These are phyloP conservation scores for Tetramitus jugosus DNA, from an alignment of 208 protist genomes.

Conservation along the genomic window DNA sequence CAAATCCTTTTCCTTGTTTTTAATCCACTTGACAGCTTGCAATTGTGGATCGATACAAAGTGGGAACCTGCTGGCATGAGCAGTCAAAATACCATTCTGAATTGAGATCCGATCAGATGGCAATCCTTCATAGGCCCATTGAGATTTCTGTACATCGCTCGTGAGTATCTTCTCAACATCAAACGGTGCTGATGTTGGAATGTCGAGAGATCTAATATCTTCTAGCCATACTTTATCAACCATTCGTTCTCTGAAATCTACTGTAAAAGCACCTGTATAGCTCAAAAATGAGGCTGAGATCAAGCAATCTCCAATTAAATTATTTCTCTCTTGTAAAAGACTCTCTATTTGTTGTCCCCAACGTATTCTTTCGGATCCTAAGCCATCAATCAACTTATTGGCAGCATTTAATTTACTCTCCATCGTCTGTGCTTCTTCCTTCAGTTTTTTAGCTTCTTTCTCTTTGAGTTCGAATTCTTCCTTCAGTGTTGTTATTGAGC, in stretches of 20 bases:
- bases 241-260: constrained; percentile 85
- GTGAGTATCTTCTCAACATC: constrained; percentile 80
- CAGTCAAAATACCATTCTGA: constrained; percentile 95
- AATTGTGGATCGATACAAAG: constrained; percentile 98
- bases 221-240: constrained; percentile 75
- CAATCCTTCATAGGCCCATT: constrained; percentile 92
- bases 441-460: constrained; percentile 76
- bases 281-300: constrained; percentile 88
- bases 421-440: constrained; percentile 83
- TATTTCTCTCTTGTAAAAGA: constrained; percentile 63
- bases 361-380: constrained; percentile 87
- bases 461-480: constrained; percentile 73
- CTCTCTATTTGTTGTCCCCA: constrained; percentile 87
- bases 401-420: constrained; percentile 85
- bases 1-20: constrained; percentile 83
- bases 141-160: constrained; percentile 88
- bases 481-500: constrained; percentile 43
- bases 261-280: constrained; percentile 94
- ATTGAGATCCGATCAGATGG: constrained; percentile 94
- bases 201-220: too few species aligned
- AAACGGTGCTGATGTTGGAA: constrained; percentile 80
- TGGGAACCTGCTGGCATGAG: constrained; percentile 82
- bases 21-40: constrained; percentile 97
- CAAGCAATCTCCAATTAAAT: constrained; percentile 95
- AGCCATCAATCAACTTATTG: constrained; percentile 86